These are phyloP conservation scores for Limnanthes douglasii DNA, from an alignment of 345 rosid species.

Conservation along the genomic window DNA sequence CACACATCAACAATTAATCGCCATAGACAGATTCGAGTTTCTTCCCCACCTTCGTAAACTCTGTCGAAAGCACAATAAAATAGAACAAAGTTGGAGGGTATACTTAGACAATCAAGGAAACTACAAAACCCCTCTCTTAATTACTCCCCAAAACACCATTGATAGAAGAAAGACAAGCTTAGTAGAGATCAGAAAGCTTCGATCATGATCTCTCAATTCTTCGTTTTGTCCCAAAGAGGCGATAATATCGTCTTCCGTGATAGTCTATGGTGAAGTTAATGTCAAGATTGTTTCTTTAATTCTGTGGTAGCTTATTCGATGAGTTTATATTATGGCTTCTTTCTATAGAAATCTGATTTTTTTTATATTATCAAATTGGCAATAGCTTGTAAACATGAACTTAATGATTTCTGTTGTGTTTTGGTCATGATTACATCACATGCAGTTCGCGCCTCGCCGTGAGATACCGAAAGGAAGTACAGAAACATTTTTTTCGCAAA, in stretches of 20 bases:
- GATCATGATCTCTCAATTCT: slow-evolving; percentile 91
- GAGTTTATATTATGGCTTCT: slow-evolving; percentile 7
- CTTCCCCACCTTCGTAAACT: too few relatives aligned
- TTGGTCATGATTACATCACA: background rate
- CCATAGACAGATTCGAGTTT: too few relatives aligned
- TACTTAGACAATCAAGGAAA: too few relatives aligned
- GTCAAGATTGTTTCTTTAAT: too few relatives aligned
- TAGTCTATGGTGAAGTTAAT: slow-evolving; percentile 28
- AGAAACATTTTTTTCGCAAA: slow-evolving; percentile 88
- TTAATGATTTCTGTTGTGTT: background rate
- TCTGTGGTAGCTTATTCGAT: slow-evolving; percentile 7
- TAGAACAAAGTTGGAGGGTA: too few relatives aligned
- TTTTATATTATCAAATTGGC: background rate
- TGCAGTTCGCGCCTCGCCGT: slow-evolving; percentile 82
- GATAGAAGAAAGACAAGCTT: too few relatives aligned
- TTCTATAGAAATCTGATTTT: background rate
- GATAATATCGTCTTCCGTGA: slow-evolving; percentile 96
- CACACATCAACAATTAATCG: too few relatives aligned
- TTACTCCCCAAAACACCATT: too few relatives aligned
- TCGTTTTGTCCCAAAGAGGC: slow-evolving; percentile 95
- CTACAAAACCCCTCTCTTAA: too few relatives aligned
- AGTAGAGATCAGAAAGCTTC: too few relatives aligned
- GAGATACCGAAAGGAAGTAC: slow-evolving; percentile 87
- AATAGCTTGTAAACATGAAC: background rate
- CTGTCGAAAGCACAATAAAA: too few relatives aligned